These are phyloP conservation scores for Ramalina peruviana DNA, from an alignment of 495 filamentous ascomycete genomes.

Conservation along the genomic window DNA sequence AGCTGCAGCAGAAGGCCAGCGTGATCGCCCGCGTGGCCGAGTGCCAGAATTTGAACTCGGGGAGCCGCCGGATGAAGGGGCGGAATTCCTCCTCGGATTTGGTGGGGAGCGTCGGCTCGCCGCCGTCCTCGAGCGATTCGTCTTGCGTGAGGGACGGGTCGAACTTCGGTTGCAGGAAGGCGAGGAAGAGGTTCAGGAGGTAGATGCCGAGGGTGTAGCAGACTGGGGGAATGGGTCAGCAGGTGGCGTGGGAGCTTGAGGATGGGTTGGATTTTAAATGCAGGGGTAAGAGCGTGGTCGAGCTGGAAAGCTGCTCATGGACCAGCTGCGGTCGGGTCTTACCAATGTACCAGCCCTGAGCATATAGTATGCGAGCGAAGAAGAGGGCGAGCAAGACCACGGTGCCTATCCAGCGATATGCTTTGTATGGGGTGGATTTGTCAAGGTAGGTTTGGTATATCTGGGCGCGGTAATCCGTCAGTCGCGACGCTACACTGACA, in stretches of 20 bases:
- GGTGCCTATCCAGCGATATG: slow-evolving; percentile 82
- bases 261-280: neutral
- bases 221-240: slow-evolving; percentile 37
- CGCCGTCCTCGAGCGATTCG: slow-evolving; percentile 90
- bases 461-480: slow-evolving; percentile 29
- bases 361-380: slow-evolving; percentile 74
- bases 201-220: slow-evolving; percentile 98
- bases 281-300: neutral
- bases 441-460: slow-evolving; percentile 93
- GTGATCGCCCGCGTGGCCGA: slow-evolving; percentile 74
- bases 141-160: slow-evolving; percentile 93
- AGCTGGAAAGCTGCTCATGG: neutral
- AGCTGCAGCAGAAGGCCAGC: slow-evolving; percentile 77
- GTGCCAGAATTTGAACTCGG: slow-evolving; percentile 99
- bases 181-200: slow-evolving; percentile 97
- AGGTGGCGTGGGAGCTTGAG: neutral
- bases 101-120: slow-evolving; percentile 55
- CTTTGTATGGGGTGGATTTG: slow-evolving; percentile 71
- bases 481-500: neutral
- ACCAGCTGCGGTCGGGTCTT: slow-evolving; percentile 16
- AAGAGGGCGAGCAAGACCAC: slow-evolving; percentile 60
- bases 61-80: slow-evolving; percentile 87
- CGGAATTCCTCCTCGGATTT: slow-evolving; percentile 95
- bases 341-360: slow-evolving; percentile 99
- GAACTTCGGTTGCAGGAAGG: slow-evolving; percentile 96